A percentile compares a stretch with the other conserved stretches of the same genome.
phyloP scores from a whole-genome alignment of 1,284 basidiomycete genomes.

The Rhodotorula mucilaginosa region DNA sequence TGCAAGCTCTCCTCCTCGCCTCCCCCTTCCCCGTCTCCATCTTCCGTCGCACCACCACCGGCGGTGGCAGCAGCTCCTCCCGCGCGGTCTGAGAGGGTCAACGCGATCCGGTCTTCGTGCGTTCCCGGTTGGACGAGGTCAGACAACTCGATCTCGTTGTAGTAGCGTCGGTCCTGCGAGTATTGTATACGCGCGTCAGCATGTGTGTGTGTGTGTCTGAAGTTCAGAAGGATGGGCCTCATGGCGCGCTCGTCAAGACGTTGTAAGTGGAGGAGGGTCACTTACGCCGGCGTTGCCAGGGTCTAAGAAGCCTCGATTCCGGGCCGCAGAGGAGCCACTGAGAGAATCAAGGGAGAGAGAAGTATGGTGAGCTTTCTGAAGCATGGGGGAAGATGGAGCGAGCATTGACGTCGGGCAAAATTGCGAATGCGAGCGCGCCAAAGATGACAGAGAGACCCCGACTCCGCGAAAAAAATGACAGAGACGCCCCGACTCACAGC shows the following conservation, averaged over 20 bases:
- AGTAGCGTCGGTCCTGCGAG: slow-evolving; percentile 51
- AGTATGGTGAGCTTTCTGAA: too few relatives aligned
- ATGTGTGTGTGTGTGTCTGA: too few relatives aligned
- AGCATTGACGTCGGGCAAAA: too few relatives aligned
- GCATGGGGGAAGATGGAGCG: too few relatives aligned
- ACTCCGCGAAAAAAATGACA: neutral
- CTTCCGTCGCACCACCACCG: neutral
- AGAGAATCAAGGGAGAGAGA: neutral
- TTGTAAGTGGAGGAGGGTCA: neutral
- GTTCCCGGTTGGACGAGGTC: slow-evolving; percentile 68
- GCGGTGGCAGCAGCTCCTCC: slow-evolving; percentile 9
- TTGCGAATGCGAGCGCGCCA: too few relatives aligned
- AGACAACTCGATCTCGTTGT: slow-evolving; percentile 76
- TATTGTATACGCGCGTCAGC: neutral
- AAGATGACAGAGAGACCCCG: too few relatives aligned
- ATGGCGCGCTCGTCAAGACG: neutral
- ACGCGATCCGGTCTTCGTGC: slow-evolving; percentile 63
- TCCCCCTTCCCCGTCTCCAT: slow-evolving; percentile 2
- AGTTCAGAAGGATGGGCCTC: slow-evolving; percentile 25
- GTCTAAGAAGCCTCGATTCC: slow-evolving; percentile 24
- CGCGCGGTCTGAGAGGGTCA: slow-evolving; percentile 64
- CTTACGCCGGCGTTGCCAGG: slow-evolving; percentile 38
- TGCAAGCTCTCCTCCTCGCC: slow-evolving; percentile 4
- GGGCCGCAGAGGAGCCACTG: slow-evolving; percentile 5
- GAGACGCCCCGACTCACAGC: slow-evolving; percentile 39